Evolutionary conservation across 2,329 filamentous ascomycete species (phyloP), one percentile per base, ranked within the genome.

Genomic region (Ceratocystiopsis sp.): DNA sequence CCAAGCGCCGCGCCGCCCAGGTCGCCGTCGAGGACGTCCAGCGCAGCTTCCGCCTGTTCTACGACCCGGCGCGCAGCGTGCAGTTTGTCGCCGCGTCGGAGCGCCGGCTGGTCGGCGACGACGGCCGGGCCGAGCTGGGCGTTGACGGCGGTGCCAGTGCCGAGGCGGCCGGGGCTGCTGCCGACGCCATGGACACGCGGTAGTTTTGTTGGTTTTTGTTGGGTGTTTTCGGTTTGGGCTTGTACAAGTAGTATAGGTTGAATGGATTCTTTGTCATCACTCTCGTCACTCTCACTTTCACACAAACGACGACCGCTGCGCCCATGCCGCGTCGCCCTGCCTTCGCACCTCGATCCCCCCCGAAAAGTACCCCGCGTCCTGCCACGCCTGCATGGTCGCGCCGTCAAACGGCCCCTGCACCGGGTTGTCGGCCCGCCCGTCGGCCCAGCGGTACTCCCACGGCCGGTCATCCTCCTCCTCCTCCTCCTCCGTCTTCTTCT

Each of bases 401-500:
- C 71, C 74, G 55, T 95, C 85, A 58, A 86, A 98, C 0, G 91
- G 89, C 0, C 91, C 91, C 59, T 98, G 85, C 45, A 73, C 72
- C 40, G 75, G 71, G 12, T 74, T 84, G 25, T 75, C 81, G 55
- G 94, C 89, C 36, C 86, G 71, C 16, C 84, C 84, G 57, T 94
- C 86, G 35, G 77, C 79, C 91, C 91, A 98, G 46, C 84, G 73
- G 58, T 85, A 98, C 60, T 96, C 84, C 87, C 89, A 98, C 14
- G 21, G 18, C 9, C 36, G 36, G 12, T 33, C 52, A 3, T 19
- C 25, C 32, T 40, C 17, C 45, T 18, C 48, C 44, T 34, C 15
- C 14, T 18, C n/a, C 42, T 21, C 44, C 41, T 6, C 37, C 38
- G 16, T 12, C 29, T 38, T 33, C 19, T 43, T 35, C 52, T 33